Base-by-base conservation (phyloP, 2,329 filamentous ascomycete genomes). In the Sporothrix globosa region DNA sequence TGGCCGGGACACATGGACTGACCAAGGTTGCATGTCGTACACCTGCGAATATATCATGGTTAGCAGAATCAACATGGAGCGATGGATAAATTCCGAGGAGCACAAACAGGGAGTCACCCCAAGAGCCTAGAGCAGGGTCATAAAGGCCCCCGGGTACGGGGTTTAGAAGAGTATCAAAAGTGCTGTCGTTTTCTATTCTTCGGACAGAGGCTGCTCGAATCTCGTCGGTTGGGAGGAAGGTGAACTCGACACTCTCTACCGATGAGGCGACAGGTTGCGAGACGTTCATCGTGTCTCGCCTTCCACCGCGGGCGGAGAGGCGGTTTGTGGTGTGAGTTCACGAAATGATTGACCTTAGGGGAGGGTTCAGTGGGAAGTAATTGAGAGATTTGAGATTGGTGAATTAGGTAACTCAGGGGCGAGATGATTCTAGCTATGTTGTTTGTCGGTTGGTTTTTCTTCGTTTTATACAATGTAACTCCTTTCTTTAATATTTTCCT, bases 111-210 rank as follows among this genome's bases (percentile, higher is more conserved):
- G 91, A 88, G 77, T 97, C 93, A 63, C 91, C 89, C 86, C 93
- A 97, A 68, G 95, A 92, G 41, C 96, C 96, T 72, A 99, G 85
- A 61, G 95, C 94, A 70, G 92, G 88, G 80, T 97, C 96, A 78
- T 99, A 97, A 10, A 99, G 86, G 79, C 96, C 96, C 71, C 93
- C 93, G 17, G 93, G 92, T 11, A 96, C 87, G 9, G 95, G 94
- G 76, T 97, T 94, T 74, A 96, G 86, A 70, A 97, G 88, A 71
- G 89, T 93, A 81, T 98, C 96, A 80, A 98, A 96, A n/a, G 96
- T 97, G 75, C 88, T 92, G 67, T 93, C 91, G 82, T 96, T 97
- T 78, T 96, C 91, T 76, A 99, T 97, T 81, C 90, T 89, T 84
- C 96, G 96, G 75, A 97, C 96, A 10, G 96, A 99, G 76, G 98